Conservation (phyloP, 352 stramenopile species). For the Pythium graminicola region DNA sequence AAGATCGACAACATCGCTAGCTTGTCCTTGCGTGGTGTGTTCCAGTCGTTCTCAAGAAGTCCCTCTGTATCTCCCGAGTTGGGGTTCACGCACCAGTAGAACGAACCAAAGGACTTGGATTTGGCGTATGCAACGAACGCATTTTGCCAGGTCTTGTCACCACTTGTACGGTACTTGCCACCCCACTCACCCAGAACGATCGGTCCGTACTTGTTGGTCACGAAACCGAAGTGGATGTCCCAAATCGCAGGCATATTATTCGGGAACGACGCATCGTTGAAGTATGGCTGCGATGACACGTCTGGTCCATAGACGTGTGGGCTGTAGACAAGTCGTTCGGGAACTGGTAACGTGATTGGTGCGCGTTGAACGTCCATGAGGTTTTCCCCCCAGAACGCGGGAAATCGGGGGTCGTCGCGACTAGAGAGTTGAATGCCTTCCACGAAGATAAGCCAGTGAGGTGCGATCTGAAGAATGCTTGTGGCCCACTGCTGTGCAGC, state of each 20-base stretch:
- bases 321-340: constrained; percentile 41
- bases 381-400: constrained; percentile 54
- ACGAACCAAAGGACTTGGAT: constrained; percentile 24
- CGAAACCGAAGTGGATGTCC: constrained; percentile 50
- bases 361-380: constrained; percentile 26
- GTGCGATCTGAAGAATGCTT: constrained; percentile 23
- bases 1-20: constrained; percentile 41
- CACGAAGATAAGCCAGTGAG: constrained; percentile 48
- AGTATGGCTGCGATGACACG: constrained; percentile 43
- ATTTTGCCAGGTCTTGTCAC: constrained; percentile 44
- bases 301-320: constrained; percentile 47
- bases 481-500: constrained; percentile 23
- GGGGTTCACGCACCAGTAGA: constrained; percentile 69
- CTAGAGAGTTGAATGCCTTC: constrained; percentile 42
- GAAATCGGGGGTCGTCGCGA: constrained; percentile 22
- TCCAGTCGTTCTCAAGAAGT: constrained; percentile 50
- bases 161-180: constrained; percentile 25
- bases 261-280: constrained; percentile 29
- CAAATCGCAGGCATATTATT: constrained; percentile 50
- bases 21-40: constrained; percentile 36
- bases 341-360: constrained; percentile 26
- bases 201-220: constrained; percentile 24
- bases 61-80: constrained; percentile 58
- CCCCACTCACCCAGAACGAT: constrained; percentile 63
- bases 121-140: constrained; percentile 38